A percentile compares a stretch with the other conserved stretches of the same genome.
Evolutionary conservation across 116 monocot species (phyloP).

Genomic region (Posidonia oceanica): DNA sequence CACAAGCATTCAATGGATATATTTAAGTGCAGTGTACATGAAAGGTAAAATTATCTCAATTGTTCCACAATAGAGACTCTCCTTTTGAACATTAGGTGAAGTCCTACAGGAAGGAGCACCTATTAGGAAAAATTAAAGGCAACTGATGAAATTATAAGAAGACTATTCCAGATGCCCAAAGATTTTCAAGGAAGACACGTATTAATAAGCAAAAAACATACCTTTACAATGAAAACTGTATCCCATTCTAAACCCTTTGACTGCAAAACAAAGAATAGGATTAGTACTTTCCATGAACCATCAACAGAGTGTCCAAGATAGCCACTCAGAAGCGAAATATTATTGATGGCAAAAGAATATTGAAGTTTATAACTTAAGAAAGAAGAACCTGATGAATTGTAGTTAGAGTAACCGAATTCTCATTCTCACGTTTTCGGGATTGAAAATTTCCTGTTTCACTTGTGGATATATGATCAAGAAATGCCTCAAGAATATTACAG

Average conservation of each 20-base stretch:
- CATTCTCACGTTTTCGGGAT: constrained; percentile 50
- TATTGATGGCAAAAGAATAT: not conserved
- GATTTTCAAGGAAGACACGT: too few relatives aligned
- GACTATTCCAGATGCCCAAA: too few relatives aligned
- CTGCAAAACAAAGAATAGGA: constrained; percentile 35
- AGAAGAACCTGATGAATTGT: constrained; percentile 90
- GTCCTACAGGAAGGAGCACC: too few relatives aligned
- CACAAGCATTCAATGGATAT: too few relatives aligned
- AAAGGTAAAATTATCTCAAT: too few relatives aligned
- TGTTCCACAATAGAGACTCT: too few relatives aligned
- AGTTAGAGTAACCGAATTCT: constrained; percentile 78
- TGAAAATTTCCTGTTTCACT: constrained; percentile 84
- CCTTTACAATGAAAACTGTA: constrained; percentile 87
- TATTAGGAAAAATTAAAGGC: too few relatives aligned
- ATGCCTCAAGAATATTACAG: constrained; percentile 38
- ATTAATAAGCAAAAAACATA: constrained; percentile 8
- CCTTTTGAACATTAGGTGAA: too few relatives aligned
- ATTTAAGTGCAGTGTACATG: too few relatives aligned
- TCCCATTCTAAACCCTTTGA: constrained; percentile 99
- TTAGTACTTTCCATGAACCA: not conserved
- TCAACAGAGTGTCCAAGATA: not conserved
- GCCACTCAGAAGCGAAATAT: too few relatives aligned
- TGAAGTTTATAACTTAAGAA: not conserved
- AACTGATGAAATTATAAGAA: too few relatives aligned
- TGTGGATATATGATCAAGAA: constrained; percentile 62